phyloP scores from a whole-genome alignment of 164 flowering plant species.

The Amborella trichopoda region DNA sequence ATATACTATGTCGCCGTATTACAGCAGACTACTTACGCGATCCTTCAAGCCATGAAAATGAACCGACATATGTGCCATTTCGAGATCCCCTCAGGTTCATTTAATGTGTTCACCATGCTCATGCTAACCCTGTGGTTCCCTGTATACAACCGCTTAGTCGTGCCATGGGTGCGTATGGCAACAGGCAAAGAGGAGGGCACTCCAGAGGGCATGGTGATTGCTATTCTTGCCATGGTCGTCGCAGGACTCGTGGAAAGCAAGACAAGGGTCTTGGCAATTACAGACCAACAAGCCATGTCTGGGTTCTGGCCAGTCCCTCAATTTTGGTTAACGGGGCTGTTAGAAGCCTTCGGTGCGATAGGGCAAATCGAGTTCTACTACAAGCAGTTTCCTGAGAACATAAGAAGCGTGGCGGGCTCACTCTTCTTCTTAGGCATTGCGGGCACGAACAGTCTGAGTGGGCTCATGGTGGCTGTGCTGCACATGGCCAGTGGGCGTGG shows the following conservation, averaged over 20 bases:
- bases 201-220: constrained; percentile 45
- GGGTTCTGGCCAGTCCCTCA: constrained; percentile 6
- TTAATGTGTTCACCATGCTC: constrained; percentile 37
- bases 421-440: constrained; percentile 28
- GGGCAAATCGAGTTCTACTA: constrained; percentile 7
- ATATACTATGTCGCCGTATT: constrained; percentile 33
- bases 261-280: constrained; percentile 29
- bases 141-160: constrained; percentile 43
- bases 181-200: constrained; percentile 51
- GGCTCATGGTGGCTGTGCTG: constrained; percentile 27
- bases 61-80: constrained; percentile 42
- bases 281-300: constrained; percentile 10
- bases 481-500: constrained; percentile 24
- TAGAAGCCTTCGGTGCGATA: constrained; percentile 2
- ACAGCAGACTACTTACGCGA: constrained; percentile 58
- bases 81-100: constrained; percentile 52
- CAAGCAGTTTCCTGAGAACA: constrained; percentile 17
- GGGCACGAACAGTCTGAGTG: constrained; percentile 26
- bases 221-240: constrained; percentile 43
- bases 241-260: constrained; percentile 36
- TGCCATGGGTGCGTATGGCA: constrained; percentile 33
- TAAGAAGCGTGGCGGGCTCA: constrained; percentile 47
- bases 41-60: constrained; percentile 60
- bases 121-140: constrained; percentile 53
- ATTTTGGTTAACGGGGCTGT: background rate